Conservation (phyloP, 768 basidiomycete species). For the Rhodotorula taiwanensis region DNA sequence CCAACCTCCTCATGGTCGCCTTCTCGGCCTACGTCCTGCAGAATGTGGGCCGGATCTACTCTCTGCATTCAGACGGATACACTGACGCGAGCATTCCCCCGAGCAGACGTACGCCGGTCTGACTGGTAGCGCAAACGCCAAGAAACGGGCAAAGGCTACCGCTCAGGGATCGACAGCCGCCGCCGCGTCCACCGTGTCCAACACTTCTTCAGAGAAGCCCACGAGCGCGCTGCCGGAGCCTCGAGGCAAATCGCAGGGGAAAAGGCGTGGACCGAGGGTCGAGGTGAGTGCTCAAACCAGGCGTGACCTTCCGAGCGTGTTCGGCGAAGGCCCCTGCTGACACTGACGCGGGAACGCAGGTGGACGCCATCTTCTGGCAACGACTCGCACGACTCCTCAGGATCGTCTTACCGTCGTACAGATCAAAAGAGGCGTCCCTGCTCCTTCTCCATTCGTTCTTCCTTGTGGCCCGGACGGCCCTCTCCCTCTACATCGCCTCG, state of each 20-base stretch:
- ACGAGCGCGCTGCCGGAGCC: neutral
- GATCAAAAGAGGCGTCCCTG: constrained; percentile 79
- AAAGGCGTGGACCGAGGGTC: constrained; percentile 9
- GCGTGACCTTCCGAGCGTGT: too few species aligned
- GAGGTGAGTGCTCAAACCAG: neutral
- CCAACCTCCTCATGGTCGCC: constrained; percentile 21
- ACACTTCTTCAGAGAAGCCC: too few species aligned
- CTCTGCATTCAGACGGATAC: neutral
- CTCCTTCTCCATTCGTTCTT: constrained; percentile 82
- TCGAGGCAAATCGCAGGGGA: neutral
- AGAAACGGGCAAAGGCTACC: constrained; percentile 5
- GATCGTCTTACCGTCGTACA: constrained; percentile 79
- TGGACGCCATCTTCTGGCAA: constrained; percentile 86
- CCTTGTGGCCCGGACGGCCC: constrained; percentile 78
- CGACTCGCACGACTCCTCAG: constrained; percentile 67
- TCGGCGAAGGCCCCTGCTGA: too few species aligned
- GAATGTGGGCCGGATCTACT: neutral
- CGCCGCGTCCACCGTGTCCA: too few species aligned
- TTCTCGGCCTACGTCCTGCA: constrained; percentile 25
- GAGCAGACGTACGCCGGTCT: constrained; percentile 20
- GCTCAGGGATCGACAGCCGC: too few species aligned
- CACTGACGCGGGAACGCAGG: constrained; percentile 39
- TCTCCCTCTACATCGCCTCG: constrained; percentile 88
- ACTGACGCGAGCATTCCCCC: neutral
- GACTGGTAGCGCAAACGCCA: constrained; percentile 3